Base-by-base conservation (phyloP, 208 protist genomes). In the Trypanosoma avium region DNA sequence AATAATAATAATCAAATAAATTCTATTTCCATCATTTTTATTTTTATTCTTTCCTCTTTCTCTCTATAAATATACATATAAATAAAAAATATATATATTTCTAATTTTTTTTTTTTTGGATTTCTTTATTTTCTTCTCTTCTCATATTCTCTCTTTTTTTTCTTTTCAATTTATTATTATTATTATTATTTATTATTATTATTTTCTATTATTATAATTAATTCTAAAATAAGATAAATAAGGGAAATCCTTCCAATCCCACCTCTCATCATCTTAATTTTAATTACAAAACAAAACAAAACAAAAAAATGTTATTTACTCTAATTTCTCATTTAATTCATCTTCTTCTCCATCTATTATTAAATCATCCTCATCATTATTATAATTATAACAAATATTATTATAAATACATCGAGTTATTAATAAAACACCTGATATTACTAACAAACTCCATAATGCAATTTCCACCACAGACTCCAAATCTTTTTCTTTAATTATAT, bases 351-450 rank as follows among this genome's bases (percentile, higher is more conserved):
- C 54, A 1, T 17, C 35, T 4, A 9, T 32, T 13, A 38, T 38
- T 5, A 38, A 10, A 2, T 59, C 22, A 3, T 33, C 24, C 54
- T 33, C 36, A 13, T 33, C 32, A 4, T 0, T 43, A n/a, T n/a
- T n/a, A n/a, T n/a, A n/a, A n/a, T n/a, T n/a, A n/a, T n/a, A n/a
- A 15, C 4, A 2, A 8, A 43, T 22, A 3, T 61, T 29, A 4
- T 38, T 26, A 19, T 26, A 49, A 9, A 61, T 3, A 5, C 33
- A 61, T 8, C 87, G 58, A 22, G 79, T 61, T 12, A 30, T 5
- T 55, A 64, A 55, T 55, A 95, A 75, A n/a, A 75, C n/a, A 32
- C 67, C 19, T 12, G 70, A 61, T 35, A 61, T 55, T 19, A 65
- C 40, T 0, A 79, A 61, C 1, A 67, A 36, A 4, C 32, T 26